Evolutionary conservation across 805 yeast species (phyloP).

Genomic region (Wickerhamomyces sydowiorum): DNA sequence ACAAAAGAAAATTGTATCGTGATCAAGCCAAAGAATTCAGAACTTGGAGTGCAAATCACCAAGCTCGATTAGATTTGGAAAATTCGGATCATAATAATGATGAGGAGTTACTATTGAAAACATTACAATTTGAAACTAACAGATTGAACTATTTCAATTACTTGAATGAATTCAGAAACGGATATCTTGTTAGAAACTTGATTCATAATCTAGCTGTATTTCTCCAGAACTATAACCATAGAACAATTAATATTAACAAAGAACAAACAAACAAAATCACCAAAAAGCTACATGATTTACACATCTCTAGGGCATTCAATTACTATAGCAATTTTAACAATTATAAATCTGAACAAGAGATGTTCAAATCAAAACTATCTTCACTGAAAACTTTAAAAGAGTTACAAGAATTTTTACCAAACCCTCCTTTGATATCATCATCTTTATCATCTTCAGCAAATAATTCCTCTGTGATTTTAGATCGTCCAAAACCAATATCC

Average conservation of each 20-base stretch:
- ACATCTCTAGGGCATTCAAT: constrained; percentile 8
- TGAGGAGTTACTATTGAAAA: constrained; percentile 13
- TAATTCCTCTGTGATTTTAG: neutral
- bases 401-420: neutral
- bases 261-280: neutral
- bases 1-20: constrained; percentile 9
- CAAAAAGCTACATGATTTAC: neutral
- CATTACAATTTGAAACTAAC: constrained; percentile 35
- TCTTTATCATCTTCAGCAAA: neutral
- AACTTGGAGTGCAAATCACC: constrained; percentile 1
- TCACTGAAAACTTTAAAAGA: neutral
- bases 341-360: constrained; percentile 8
- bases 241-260: neutral
- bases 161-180: constrained; percentile 24
- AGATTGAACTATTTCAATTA: constrained; percentile 42
- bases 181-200: constrained; percentile 14
- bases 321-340: constrained; percentile 9
- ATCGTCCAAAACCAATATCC: constrained; percentile 1
- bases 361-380: neutral
- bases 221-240: constrained; percentile 4
- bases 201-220: constrained; percentile 8
- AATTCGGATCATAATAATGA: too few species aligned
- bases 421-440: neutral
- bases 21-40: constrained; percentile 6
- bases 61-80: constrained; percentile 35